Evolutionary conservation across 2,329 filamentous ascomycete genomes (phyloP), one percentile per base, ranked within the genome.

Genomic region (Trichoderma sp.): DNA sequence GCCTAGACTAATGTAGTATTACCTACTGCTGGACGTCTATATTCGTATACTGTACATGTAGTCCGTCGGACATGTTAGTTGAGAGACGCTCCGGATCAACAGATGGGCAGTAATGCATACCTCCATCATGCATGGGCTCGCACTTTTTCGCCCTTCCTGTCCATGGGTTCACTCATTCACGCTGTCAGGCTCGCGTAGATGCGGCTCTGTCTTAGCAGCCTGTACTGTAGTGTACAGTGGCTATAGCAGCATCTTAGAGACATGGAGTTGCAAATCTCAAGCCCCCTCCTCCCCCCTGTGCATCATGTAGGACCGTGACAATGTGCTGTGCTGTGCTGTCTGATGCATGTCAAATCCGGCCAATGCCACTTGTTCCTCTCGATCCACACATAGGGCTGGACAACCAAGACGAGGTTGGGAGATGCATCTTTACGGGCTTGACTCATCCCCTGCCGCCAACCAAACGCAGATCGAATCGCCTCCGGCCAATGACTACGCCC

Each of bases 371-470:
- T 45, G 12, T n/a, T 41, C 18, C 64, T 53, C 29, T 65, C 69
- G 69, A 73, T 73, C 69, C 69, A 73, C 69, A 73, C 69, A 53
- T 73, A 73, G 69, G 69, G 69, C 69, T 73, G 69, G 69, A 63
- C 38, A 31, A 63, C 18, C 53, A 45, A 12, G 66, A 64, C 56
- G 69, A 63, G 69, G 60, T 65, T 72, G 60, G 59, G 69, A 56
- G 69, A 64, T 29, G 59, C 41, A 72, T 38, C 18, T 27, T 33
- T 56, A 7, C 27, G 29, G 59, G 38, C 38, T 73, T 73, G 60
- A 38, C 69, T 72, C 41, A 64, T 73, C 41, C 69, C 41, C 69
- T 64, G 69, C 69, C 59, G 35, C 68, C 38, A 33, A 31, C 60
- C 29, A 35, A 33, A 62, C 60, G 69, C 69, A 73, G 69, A 73